A percentile compares a stretch with the other conserved stretches of the same genome.
These are phyloP conservation scores for Hypoxylon cercidicola DNA, from an alignment of 495 filamentous ascomycete genomes.

Conservation along the genomic window DNA sequence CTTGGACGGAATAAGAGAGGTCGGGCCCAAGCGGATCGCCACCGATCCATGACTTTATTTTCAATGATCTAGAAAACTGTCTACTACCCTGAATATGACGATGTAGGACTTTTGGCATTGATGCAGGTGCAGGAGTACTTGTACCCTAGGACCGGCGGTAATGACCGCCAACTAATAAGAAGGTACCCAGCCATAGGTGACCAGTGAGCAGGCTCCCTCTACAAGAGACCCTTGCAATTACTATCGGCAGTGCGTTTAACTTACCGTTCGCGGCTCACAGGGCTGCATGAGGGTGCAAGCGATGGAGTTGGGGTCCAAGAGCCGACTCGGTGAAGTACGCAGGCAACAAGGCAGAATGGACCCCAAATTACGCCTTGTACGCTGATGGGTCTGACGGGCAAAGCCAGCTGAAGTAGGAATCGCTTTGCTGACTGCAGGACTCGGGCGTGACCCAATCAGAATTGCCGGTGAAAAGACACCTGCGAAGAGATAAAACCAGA, in stretches of 20 bases:
- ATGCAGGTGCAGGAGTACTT: conserved; percentile 44
- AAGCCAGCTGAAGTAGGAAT: conserved; percentile 47
- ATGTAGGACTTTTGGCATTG: conserved; percentile 50
- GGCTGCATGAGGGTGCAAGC: conserved; percentile 46
- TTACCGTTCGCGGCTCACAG: conserved; percentile 48
- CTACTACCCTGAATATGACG: conserved; percentile 44
- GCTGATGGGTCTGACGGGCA: conserved; percentile 26
- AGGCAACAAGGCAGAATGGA: conserved; percentile 52
- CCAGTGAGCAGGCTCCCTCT: conserved; percentile 47
- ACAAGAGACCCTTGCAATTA: conserved; percentile 38
- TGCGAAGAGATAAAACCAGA: conserved; percentile 40
- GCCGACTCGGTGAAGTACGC: conserved; percentile 49
- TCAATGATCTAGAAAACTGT: conserved; percentile 45
- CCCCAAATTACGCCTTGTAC: conserved; percentile 49
- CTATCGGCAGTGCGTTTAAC: conserved; percentile 47
- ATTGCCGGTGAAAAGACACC: conserved; percentile 21
- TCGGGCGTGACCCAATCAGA: conserved; percentile 49
- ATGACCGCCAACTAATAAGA: conserved; percentile 44
- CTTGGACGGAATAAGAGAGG: conserved; percentile 41
- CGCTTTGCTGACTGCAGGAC: conserved; percentile 50
- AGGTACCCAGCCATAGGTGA: conserved; percentile 44
- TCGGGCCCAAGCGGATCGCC: conserved; percentile 44
- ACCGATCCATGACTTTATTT: conserved; percentile 50
- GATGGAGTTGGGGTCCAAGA: conserved; percentile 49
- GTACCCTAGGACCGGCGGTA: conserved; percentile 49